Base-by-base conservation (phyloP, 768 basidiomycete species). In the Macrolepiota fuliginosa region DNA sequence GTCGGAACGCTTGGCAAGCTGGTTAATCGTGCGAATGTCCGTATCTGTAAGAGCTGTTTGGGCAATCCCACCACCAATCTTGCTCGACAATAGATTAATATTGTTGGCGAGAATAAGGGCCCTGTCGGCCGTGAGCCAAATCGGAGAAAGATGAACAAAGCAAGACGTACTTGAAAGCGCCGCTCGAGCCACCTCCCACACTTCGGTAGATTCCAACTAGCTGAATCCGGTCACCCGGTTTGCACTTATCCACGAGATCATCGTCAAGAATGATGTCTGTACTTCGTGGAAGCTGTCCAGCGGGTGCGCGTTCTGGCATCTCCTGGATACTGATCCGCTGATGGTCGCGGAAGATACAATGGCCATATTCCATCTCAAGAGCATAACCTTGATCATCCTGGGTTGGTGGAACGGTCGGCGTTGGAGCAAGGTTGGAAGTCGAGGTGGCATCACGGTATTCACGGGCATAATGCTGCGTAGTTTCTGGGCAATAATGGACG, bases 261-360 rank as follows among this genome's bases (percentile, higher is more conserved):
- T 97, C 96, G 66, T 97, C 96, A 65, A 98, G 76, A 49, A 98
- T 92, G 56, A 98, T 90, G 73, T 99, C 97, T 37, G 94, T 95
- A 68, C 95, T 96, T 52, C 97, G 84, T 49, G 97, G 97, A 29
- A 99, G 81, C 73, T 98, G 96, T 29, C 97, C 97, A 47, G 97
- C 92, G 25, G 97, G 97, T 13, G 97, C 96, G 24, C 97, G 88
- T 76, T 99, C 97, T 2, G 97, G 97, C 96, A 99, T 98, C 71
- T 99, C 97, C 77, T 99, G 97, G 64, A 99, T 98, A 73, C 89
- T 94, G 71, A 98, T 92, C 65, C 94, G 88, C 75, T 99, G 97
- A 74, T 98, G 94, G 75, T 99, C 97, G 60, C 92, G 82, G 79
- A 97, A 99, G 7, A 91, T 85, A 70, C 91, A 93, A 64, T 89